Percentiles rank a stretch among this genome's conserved stretches.
Evolutionary conservation across 1,139 yeast genomes (phyloP).

Genomic region (Meyerozyma elateridarum): DNA sequence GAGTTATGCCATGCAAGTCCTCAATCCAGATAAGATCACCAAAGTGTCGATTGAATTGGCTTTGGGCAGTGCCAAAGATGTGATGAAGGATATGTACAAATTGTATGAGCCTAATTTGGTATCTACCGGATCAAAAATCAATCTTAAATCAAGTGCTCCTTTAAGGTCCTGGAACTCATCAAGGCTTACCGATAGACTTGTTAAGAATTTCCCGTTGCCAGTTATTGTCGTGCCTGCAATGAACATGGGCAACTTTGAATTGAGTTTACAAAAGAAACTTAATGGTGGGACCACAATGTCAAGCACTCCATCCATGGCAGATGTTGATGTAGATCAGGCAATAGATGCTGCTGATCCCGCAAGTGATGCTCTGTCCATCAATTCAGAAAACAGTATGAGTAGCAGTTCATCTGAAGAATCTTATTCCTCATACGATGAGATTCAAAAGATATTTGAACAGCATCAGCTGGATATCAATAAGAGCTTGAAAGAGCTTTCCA

Average conservation of each 20-base stretch:
- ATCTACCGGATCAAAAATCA: constrained; percentile 58
- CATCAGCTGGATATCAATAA: constrained; percentile 23
- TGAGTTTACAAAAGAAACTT: constrained; percentile 20
- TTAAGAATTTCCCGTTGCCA: constrained; percentile 63
- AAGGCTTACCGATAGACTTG: constrained; percentile 57
- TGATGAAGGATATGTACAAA: constrained; percentile 56
- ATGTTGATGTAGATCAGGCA: too few species aligned
- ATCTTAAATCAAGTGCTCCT: constrained; percentile 40
- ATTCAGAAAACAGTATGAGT: constrained; percentile 17
- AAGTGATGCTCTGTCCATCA: constrained; percentile 17
- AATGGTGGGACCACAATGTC: constrained; percentile 12
- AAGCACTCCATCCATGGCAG: constrained; percentile 1
- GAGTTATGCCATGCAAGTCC: constrained; percentile 42
- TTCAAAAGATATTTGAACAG: constrained; percentile 27
- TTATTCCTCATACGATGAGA: constrained; percentile 39
- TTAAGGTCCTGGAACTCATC: constrained; percentile 59
- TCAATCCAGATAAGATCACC: constrained; percentile 46
- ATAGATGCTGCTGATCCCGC: constrained; percentile 8
- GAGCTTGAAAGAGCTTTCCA: constrained; percentile 15
- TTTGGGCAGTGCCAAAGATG: constrained; percentile 53
- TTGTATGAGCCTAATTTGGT: constrained; percentile 62
- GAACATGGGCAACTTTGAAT: constrained; percentile 55
- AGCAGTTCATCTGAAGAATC: constrained; percentile 25
- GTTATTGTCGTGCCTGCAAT: constrained; percentile 63
- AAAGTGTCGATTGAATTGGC: constrained; percentile 61